Evolutionary conservation across 164 flowering plant genomes (phyloP).

Genomic region (Liriodendron chinense): DNA sequence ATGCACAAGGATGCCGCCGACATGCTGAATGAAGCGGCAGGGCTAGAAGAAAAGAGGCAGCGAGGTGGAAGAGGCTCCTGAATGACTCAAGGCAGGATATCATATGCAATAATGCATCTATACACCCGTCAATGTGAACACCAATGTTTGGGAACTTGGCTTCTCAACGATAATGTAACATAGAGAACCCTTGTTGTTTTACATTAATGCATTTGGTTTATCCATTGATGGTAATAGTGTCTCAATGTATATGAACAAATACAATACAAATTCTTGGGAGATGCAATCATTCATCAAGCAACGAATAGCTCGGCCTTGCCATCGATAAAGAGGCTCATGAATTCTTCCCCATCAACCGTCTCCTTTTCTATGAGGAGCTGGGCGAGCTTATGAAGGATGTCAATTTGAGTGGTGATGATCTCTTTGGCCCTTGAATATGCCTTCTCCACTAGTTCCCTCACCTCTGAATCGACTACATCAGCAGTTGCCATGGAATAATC

Average conservation of each 20-base stretch:
- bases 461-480: slow-evolving; percentile 94
- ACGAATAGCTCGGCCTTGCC: slow-evolving; percentile 83
- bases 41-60: slow-evolving; percentile 77
- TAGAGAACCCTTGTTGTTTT: slow-evolving; percentile 22
- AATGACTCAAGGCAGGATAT: slow-evolving; percentile 8
- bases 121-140: slow-evolving; percentile 14
- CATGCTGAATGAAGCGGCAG: slow-evolving; percentile 87
- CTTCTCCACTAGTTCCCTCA: slow-evolving; percentile 78
- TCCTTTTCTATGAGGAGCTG: slow-evolving; percentile 93
- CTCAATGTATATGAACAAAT: slow-evolving; percentile 15
- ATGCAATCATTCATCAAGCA: slow-evolving; percentile 22
- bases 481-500: slow-evolving; percentile 99
- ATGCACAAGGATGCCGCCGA: slow-evolving; percentile 95
- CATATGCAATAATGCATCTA: slow-evolving; percentile 9
- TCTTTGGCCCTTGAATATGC: slow-evolving; percentile 76
- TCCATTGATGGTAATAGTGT: background rate
- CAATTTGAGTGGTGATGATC: slow-evolving; percentile 77
- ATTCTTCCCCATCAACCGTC: slow-evolving; percentile 95
- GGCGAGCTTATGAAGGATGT: slow-evolving; percentile 93
- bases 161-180: slow-evolving; percentile 26
- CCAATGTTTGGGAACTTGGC: slow-evolving; percentile 18
- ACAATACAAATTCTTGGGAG: slow-evolving; percentile 4
- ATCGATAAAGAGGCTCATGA: slow-evolving; percentile 96
- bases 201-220: slow-evolving; percentile 10
- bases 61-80: slow-evolving; percentile 41